A percentile compares a stretch with the other conserved stretches of the same genome.
Evolutionary conservation across 2,329 filamentous ascomycete species (phyloP).

Genomic region (Fusarium multiceps): DNA sequence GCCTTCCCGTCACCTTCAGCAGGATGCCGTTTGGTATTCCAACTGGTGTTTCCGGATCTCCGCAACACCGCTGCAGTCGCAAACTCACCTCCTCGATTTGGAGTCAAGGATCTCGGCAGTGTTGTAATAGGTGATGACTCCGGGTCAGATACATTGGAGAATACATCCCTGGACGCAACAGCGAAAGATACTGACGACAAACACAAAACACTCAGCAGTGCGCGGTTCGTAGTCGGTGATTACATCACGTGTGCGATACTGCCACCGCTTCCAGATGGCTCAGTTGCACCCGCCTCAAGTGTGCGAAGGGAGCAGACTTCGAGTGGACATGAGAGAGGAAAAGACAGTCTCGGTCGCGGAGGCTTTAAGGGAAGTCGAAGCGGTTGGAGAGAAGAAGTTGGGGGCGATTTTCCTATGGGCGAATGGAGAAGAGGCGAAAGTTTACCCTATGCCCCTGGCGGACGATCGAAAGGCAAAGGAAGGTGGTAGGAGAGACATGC

Average conservation of each 20-base stretch:
- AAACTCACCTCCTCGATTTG: constrained; percentile 65
- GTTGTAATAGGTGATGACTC: constrained; percentile 76
- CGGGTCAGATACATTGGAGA: constrained; percentile 55
- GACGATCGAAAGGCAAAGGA: constrained; percentile 45
- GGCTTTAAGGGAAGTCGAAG: constrained; percentile 53
- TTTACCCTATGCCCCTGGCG: constrained; percentile 63
- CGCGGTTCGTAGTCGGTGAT: constrained; percentile 88
- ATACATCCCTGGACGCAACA: constrained; percentile 50
- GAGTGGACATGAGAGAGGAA: constrained; percentile 40
- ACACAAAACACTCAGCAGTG: constrained; percentile 79
- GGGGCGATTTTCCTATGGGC: constrained; percentile 59
- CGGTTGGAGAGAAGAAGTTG: constrained; percentile 54
- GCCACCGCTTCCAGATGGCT: constrained; percentile 78
- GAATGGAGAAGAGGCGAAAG: constrained; percentile 76
- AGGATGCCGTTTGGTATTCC: constrained; percentile 88
- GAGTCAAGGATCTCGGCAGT: constrained; percentile 84
- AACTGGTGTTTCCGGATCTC: constrained; percentile 85
- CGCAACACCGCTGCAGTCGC: constrained; percentile 47
- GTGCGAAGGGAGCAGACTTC: constrained; percentile 43
- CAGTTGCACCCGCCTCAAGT: constrained; percentile 71
- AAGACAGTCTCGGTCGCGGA: constrained; percentile 49
- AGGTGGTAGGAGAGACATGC: constrained; percentile 44
- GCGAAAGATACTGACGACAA: constrained; percentile 65
- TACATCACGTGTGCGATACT: constrained; percentile 86
- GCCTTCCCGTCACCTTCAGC: constrained; percentile 79